Evolutionary conservation across 495 filamentous ascomycete genomes (phyloP).

Genomic region (Xylaria castorea): DNA sequence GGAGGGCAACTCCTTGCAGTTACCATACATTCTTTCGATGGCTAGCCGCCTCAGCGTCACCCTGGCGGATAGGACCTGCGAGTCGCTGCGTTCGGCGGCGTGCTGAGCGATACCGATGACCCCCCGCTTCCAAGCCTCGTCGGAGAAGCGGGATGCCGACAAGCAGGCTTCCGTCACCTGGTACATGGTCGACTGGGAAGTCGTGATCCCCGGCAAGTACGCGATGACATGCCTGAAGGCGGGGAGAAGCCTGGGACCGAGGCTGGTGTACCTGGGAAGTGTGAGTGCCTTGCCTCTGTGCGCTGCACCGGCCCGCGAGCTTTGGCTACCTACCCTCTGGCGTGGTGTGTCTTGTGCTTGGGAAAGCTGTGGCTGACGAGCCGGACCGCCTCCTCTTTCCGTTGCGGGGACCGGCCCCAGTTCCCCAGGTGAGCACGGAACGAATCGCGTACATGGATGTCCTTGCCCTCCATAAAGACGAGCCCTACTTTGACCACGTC

Average conservation of each 20-base stretch:
- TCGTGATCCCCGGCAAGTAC: not conserved
- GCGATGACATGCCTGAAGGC: not conserved
- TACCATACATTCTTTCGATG: not conserved
- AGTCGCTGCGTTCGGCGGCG: not conserved
- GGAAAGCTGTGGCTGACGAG: slow-evolving; percentile 26
- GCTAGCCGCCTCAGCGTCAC: not conserved
- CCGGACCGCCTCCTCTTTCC: slow-evolving; percentile 13
- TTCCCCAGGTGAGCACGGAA: not conserved
- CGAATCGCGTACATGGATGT: not conserved
- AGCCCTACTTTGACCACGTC: not conserved
- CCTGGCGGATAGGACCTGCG: not conserved
- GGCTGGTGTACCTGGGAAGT: not conserved
- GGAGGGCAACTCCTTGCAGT: not conserved
- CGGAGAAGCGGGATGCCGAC: slow-evolving; percentile 21
- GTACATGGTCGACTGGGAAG: slow-evolving; percentile 6
- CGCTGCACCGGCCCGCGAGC: not conserved
- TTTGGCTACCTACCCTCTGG: not conserved
- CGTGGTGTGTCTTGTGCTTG: slow-evolving; percentile 15
- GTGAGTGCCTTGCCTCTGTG: not conserved
- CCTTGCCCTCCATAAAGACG: not conserved
- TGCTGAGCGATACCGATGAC: not conserved
- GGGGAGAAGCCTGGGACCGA: not conserved
- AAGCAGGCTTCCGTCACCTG: slow-evolving; percentile 27
- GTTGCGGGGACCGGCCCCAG: not conserved
- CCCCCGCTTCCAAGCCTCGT: slow-evolving; percentile 20